Percentiles rank a stretch among this genome's conserved stretches.
Evolutionary conservation across 169 alveolate species (phyloP).

Genomic region (Cryptosporidium sp.): DNA sequence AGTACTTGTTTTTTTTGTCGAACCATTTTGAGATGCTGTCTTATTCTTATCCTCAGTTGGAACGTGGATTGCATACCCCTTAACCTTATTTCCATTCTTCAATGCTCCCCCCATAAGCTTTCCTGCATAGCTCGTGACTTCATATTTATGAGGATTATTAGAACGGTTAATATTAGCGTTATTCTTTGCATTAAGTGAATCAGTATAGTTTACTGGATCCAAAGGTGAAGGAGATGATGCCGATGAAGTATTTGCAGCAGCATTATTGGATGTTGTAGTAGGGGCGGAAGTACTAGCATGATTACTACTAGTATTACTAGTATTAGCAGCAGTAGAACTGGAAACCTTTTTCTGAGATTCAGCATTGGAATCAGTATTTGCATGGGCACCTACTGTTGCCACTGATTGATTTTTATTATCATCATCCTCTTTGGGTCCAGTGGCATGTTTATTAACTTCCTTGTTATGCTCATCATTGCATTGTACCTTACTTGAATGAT

Average conservation of each 20-base stretch:
- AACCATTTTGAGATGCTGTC: neutral
- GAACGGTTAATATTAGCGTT: conserved; percentile 22
- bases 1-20: neutral
- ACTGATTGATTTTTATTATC: neutral
- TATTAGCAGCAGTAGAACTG: conserved; percentile 1
- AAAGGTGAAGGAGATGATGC: neutral
- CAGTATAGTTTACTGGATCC: conserved; percentile 11
- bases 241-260: neutral
- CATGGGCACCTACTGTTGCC: neutral
- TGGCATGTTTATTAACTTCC: neutral
- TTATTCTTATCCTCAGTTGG: conserved; percentile 32
- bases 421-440: neutral
- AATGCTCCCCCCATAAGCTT: conserved; percentile 58
- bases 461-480: neutral
- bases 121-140: conserved; percentile 69
- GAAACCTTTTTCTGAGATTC: neutral
- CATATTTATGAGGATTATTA: conserved; percentile 44
- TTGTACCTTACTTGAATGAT: neutral
- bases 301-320: neutral
- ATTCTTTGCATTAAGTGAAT: conserved; percentile 27
- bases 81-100: conserved; percentile 12
- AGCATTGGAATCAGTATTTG: neutral
- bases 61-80: conserved; percentile 64
- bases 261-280: neutral
- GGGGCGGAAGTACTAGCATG: conserved; percentile 4